Percentiles rank a stretch among this genome's conserved stretches.
These are phyloP conservation scores for Phytophthora pinifolia DNA, from an alignment of 352 stramenopile genomes.

Conservation along the genomic window DNA sequence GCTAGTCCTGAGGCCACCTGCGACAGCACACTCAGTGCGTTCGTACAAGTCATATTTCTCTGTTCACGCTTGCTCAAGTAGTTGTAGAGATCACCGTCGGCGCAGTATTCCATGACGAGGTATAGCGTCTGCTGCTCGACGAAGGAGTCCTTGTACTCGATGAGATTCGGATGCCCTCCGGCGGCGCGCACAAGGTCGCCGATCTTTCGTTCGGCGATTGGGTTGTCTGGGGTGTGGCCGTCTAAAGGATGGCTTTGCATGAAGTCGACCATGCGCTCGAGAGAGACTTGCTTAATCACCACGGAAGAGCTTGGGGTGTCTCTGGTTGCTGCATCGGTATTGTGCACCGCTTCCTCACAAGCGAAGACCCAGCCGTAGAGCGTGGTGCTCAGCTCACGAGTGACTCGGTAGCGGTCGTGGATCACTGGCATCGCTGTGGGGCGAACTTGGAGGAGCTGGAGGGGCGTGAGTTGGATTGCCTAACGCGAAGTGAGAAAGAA, in stretches of 20 bases:
- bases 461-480: too few relatives aligned
- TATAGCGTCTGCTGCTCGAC: conserved; percentile 40
- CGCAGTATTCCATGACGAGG: conserved; percentile 41
- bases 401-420: conserved; percentile 25
- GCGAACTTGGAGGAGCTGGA: too few relatives aligned
- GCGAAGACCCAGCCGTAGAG: conserved; percentile 48
- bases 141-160: conserved; percentile 42
- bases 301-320: conserved; percentile 10
- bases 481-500: too few relatives aligned
- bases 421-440: conserved; percentile 16
- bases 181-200: conserved; percentile 24
- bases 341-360: conserved; percentile 34
- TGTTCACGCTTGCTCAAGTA: conserved; percentile 13
- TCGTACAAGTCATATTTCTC: conserved; percentile 8
- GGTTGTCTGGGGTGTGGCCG: conserved; percentile 33
- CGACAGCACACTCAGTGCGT: conserved; percentile 29
- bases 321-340: background rate
- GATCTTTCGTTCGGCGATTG: conserved; percentile 37
- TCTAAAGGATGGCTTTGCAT: conserved; percentile 5
- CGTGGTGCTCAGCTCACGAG: conserved; percentile 36
- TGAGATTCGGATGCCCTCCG: conserved; percentile 40
- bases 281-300: conserved; percentile 44
- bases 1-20: conserved; percentile 23
- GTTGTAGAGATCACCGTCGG: conserved; percentile 32
- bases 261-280: conserved; percentile 29